Conservation (phyloP, 257 asterid genomes). For the Solanum rostratum region DNA sequence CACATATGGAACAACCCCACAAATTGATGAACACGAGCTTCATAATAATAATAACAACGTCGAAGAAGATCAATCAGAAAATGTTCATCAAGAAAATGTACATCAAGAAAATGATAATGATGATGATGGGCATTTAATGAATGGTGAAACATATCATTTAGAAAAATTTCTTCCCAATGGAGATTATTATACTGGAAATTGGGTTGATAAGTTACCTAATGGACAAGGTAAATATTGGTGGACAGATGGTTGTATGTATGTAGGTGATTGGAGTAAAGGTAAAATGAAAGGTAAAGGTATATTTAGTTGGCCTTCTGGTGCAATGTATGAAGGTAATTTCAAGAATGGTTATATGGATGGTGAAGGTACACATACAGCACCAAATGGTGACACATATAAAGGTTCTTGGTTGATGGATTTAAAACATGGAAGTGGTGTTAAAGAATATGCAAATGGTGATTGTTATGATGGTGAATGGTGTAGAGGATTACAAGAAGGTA, state of each 20-base stretch:
- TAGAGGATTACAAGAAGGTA: conserved; percentile 59
- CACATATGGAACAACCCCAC: conserved; percentile 26
- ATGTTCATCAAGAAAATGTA: background rate
- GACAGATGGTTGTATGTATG: conserved; percentile 90
- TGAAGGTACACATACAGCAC: conserved; percentile 60
- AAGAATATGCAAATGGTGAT: conserved; percentile 65
- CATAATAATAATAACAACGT: conserved; percentile 17
- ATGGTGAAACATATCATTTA: conserved; percentile 58
- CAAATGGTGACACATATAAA: conserved; percentile 44
- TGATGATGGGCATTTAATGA: conserved; percentile 3
- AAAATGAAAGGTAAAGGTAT: conserved; percentile 67
- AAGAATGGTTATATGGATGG: conserved; percentile 97
- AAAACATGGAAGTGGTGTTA: conserved; percentile 59
- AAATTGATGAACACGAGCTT: conserved; percentile 19
- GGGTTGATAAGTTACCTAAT: conserved; percentile 74
- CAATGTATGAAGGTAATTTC: conserved; percentile 69
- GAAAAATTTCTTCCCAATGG: conserved; percentile 79
- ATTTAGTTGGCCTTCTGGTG: conserved; percentile 89
- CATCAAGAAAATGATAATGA: background rate
- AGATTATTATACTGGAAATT: conserved; percentile 70
- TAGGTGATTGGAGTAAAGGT: conserved; percentile 80
- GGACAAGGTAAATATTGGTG: conserved; percentile 87
- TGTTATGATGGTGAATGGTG: conserved; percentile 81
- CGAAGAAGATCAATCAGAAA: background rate
- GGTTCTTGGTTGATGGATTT: conserved; percentile 89